Base-by-base conservation (phyloP, 305 asterid species). In the Fraxinus greggii region DNA sequence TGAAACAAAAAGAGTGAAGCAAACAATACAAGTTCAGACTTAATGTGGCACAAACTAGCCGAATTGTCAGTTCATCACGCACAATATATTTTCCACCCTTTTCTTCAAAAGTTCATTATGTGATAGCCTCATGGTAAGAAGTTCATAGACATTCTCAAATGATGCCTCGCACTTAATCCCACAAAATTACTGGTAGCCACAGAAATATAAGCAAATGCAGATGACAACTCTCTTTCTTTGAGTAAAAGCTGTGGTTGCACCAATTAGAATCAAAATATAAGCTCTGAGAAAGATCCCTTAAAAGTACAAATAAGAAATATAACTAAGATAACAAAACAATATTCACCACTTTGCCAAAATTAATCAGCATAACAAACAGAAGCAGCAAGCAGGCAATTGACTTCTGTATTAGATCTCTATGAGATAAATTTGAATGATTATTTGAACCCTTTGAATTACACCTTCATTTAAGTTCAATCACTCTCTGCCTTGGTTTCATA, bases 291-390 rank as follows among this genome's bases (percentile, higher is more conserved):
- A 12, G 33, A 28, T 65, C 35, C 70, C 69, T 19, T 19, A 21
- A 28, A 59, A 24, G 72, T 63, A 63, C 35, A 65, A 65, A 65
- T 65, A 28, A 65, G 31, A 9, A 65, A 24, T 65, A 65, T 63
- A 65, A 65, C 19, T 65, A 65, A 65, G 73, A 65, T 65, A 65
- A 65, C 73, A 26, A 28, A 61, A 61, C 8, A 24, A 32, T 17
- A 70, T 31, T 29, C 76, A 70, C 76, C 76, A 70, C 26, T 70
- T 15, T 6, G 45, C 76, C 19, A 70, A 69, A 70, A 70, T 70
- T 32, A 70, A 15, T 70, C 45, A 70, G 76, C 45, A 15, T 70
- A 70, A 32, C 42, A 67, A 70, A 69, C 76, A 70, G 45, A 70
- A 32, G 45, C 19, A 65, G 73, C 33, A 65, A 24, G 73, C 6